Base-by-base conservation (phyloP, 805 yeast genomes). In the Monosporozyma servazzii region DNA sequence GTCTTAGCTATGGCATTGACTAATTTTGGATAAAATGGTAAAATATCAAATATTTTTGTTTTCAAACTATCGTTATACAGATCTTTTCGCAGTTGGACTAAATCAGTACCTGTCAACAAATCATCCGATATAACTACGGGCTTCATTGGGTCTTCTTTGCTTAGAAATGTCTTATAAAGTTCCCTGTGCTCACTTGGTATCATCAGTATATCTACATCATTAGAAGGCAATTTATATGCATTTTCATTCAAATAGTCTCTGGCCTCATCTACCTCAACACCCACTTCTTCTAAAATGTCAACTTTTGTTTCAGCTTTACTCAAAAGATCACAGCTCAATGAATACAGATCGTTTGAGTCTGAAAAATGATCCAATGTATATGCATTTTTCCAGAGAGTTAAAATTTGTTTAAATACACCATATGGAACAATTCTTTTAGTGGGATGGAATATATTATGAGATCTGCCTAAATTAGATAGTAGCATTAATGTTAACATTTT, bases 381-480 rank as follows among this genome's bases (percentile, higher is more conserved):
- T 1, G 75, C 67, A 47, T 73, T 69, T 47, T 71, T 73, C 30
- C 77, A 62, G 42, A 81, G 68, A 2, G 69, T 63, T 17, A 80
- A 64, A 1, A 80, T 49, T 52, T 75, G 76, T 27, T 76, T 77
- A 45, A 78, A 67, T 3, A 80, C 67, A 1, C 66, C 59, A 29
- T 65, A 64, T 5, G 75, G 75, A 2, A 71, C 54, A n/a, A 60
- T 57, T 17, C 60, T 56, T 4, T 57, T 52, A 8, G 57, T 63
- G 13, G 61, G 53, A 4, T 63, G 53, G n/a, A 70, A 64, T 0
- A 65, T 50, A 1, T 62, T 60, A 18, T 54, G 54, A 1, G 48
- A 48, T 2, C 52, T 43, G 17, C 56, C 54, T 21, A 65, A 50
- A n/a, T 61, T 58, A 18, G 51, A 49, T 15, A 66, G 50, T 45